phyloP scores from a whole-genome alignment of 208 protist genomes.

The Trypanosoma platydactyli region DNA sequence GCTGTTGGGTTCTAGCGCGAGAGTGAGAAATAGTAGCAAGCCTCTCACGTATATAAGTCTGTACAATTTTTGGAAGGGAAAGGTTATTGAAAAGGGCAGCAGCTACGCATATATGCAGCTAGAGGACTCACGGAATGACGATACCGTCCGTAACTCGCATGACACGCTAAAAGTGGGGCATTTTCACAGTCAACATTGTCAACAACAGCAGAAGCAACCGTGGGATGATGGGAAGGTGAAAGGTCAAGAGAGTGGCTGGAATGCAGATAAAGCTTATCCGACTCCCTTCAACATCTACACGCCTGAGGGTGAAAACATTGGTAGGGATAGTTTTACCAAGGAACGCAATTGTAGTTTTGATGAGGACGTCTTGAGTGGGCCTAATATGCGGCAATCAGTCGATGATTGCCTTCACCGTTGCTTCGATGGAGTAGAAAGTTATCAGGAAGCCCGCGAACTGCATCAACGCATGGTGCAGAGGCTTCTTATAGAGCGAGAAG shows the following conservation, averaged over 20 bases:
- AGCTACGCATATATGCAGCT: neutral
- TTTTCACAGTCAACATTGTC: neutral
- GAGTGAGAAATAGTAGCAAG: neutral
- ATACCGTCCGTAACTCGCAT: neutral
- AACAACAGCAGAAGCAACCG: too few relatives aligned
- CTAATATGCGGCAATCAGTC: neutral
- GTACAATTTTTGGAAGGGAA: slow-evolving; percentile 6
- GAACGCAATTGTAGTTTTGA: neutral
- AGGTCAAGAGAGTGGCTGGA: neutral
- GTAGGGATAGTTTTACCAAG: neutral
- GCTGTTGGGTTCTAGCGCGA: neutral
- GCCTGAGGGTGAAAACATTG: neutral
- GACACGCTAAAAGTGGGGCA: too few relatives aligned
- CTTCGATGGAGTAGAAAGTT: slow-evolving; percentile 22
- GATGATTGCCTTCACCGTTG: slow-evolving; percentile 3
- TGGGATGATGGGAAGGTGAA: too few relatives aligned
- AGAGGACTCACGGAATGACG: neutral
- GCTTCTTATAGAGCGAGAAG: slow-evolving; percentile 2
- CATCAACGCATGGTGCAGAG: slow-evolving; percentile 20
- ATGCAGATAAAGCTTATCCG: neutral
- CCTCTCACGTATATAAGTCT: slow-evolving; percentile 4
- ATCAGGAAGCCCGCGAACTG: slow-evolving; percentile 22
- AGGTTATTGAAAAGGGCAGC: neutral
- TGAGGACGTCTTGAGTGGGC: neutral
- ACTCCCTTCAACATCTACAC: neutral